A percentile compares a stretch with the other conserved stretches of the same genome.
Evolutionary conservation across 1,139 yeast genomes (phyloP).

Genomic region (Debaryomycetaceae sp.): DNA sequence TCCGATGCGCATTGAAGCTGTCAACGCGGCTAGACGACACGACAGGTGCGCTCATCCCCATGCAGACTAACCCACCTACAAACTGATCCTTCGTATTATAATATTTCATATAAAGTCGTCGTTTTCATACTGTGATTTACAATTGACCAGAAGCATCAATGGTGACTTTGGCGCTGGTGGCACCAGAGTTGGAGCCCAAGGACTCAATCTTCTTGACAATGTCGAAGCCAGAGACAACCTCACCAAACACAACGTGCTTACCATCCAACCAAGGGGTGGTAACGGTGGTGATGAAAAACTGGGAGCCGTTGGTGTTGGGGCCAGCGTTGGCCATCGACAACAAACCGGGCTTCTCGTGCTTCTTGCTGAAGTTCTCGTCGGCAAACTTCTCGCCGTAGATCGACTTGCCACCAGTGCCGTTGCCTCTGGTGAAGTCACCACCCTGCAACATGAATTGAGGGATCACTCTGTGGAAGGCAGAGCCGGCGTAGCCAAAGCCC

Average conservation of each 20-base stretch:
- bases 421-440: conserved; percentile 94
- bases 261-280: conserved; percentile 97
- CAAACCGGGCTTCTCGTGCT: conserved; percentile 89
- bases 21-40: too few relatives aligned
- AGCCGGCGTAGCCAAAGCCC: conserved; percentile 90
- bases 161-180: conserved; percentile 71
- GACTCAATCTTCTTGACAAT: conserved; percentile 89
- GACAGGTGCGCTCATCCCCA: too few relatives aligned
- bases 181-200: conserved; percentile 80
- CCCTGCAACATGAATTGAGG: conserved; percentile 99
- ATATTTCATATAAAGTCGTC: too few relatives aligned
- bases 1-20: too few relatives aligned
- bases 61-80: too few relatives aligned
- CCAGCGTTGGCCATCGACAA: conserved; percentile 99
- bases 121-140: too few relatives aligned
- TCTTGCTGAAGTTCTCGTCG: conserved; percentile 88
- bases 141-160: conserved; percentile 86
- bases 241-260: conserved; percentile 98
- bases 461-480: conserved; percentile 97
- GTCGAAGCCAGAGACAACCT: conserved; percentile 86
- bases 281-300: conserved; percentile 97
- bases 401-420: conserved; percentile 98
- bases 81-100: too few relatives aligned
- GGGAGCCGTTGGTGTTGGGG: conserved; percentile 99
- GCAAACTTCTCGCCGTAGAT: conserved; percentile 95